Conservation (phyloP, 345 rosid genomes). For the Eucalyptus urophylla region DNA sequence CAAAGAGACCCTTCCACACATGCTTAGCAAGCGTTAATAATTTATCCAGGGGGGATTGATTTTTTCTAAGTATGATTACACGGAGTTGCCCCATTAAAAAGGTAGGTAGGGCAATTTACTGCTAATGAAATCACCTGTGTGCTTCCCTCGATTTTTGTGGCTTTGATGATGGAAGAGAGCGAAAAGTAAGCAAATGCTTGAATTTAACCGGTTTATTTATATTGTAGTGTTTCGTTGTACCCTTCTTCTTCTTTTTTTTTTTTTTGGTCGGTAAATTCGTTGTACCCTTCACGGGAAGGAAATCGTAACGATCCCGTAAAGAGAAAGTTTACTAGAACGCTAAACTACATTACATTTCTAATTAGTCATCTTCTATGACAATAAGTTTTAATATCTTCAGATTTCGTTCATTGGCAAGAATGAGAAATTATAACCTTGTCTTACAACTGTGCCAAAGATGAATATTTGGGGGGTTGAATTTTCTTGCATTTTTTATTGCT, state of each 20-base stretch:
- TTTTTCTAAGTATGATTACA: not conserved
- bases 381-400: not conserved
- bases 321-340: not conserved
- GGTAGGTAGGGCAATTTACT: not conserved
- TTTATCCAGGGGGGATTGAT: not conserved
- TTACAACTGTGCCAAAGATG: not conserved
- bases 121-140: not conserved
- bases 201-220: not conserved
- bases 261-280: too few relatives aligned
- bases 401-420: not conserved
- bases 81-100: not conserved
- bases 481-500: not conserved
- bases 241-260: too few relatives aligned
- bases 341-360: not conserved
- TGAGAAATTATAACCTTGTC: not conserved
- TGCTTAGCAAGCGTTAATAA: not conserved
- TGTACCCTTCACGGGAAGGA: not conserved
- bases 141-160: not conserved
- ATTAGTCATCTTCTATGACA: not conserved
- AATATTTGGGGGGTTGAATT: not conserved
- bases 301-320: not conserved
- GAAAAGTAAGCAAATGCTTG: not conserved
- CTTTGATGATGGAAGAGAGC: not conserved
- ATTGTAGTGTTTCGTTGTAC: not conserved
- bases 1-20: not conserved